Percentiles rank a stretch among this genome's conserved stretches.
phyloP scores from a whole-genome alignment of 177 flowering plant species.

The Vitis hybrid region DNA sequence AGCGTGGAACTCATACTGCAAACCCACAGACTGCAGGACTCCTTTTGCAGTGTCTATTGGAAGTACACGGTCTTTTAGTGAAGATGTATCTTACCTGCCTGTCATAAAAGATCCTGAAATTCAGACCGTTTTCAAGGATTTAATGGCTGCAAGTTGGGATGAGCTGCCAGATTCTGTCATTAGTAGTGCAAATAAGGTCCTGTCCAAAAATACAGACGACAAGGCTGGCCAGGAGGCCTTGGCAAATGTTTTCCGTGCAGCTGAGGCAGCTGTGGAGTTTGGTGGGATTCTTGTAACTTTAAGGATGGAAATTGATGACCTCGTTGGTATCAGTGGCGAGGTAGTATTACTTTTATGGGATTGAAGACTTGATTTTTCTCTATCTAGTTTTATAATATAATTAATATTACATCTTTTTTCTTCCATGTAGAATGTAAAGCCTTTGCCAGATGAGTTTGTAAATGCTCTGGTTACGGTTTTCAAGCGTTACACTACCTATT shows the following conservation, averaged over 20 bases:
- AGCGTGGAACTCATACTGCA: conserved; percentile 7
- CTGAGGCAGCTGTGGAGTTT: conserved; percentile 90
- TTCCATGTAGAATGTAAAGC: conserved; percentile 58
- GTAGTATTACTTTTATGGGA: conserved; percentile 30
- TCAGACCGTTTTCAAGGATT: conserved; percentile 60
- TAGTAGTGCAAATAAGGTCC: conserved; percentile 50
- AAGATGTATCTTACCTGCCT: conserved; percentile 58
- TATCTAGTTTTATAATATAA: neutral
- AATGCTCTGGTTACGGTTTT: conserved; percentile 53
- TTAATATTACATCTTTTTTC: neutral
- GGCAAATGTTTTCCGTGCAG: conserved; percentile 76
- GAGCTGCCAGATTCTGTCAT: conserved; percentile 61
- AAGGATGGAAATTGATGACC: conserved; percentile 88
- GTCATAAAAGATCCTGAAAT: conserved; percentile 67
- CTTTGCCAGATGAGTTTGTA: conserved; percentile 47
- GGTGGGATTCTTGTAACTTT: conserved; percentile 58
- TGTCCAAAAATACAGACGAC: conserved; percentile 77
- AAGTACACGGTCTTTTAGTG: conserved; percentile 54
- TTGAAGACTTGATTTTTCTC: neutral
- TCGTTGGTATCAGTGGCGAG: conserved; percentile 83
- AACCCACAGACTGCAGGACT: conserved; percentile 32
- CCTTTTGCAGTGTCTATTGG: conserved; percentile 45
- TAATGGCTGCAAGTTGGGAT: conserved; percentile 84
- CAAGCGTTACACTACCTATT: conserved; percentile 60
- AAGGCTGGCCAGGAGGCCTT: conserved; percentile 68